Conservation (phyloP, 768 basidiomycete genomes). For the Amanita polypyramis region DNA sequence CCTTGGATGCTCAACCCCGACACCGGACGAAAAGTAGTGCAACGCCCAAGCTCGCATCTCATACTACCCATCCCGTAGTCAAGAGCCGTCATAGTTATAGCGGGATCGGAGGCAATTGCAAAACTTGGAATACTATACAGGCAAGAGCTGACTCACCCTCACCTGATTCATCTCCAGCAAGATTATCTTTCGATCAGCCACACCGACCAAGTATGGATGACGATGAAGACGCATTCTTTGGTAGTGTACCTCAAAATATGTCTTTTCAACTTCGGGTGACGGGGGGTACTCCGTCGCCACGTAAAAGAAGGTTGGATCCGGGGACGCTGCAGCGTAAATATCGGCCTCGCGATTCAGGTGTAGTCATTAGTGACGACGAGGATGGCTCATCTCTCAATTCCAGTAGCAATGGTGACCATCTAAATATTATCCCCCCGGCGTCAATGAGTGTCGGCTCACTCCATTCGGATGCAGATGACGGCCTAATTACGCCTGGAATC, state of each 20-base stretch:
- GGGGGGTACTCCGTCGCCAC: slow-evolving; percentile 46
- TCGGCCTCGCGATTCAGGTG: slow-evolving; percentile 58
- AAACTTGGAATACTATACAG: slow-evolving; percentile 32
- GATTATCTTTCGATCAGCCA: slow-evolving; percentile 13
- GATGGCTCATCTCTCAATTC: slow-evolving; percentile 18
- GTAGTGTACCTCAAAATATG: slow-evolving; percentile 30
- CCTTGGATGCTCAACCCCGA: slow-evolving; percentile 15
- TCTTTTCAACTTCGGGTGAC: slow-evolving; percentile 51
- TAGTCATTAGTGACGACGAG: slow-evolving; percentile 55
- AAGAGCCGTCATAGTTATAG: slow-evolving; percentile 59
- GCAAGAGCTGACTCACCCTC: slow-evolving; percentile 29
- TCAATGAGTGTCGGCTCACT: slow-evolving; percentile 58
- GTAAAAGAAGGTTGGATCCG: slow-evolving; percentile 24
- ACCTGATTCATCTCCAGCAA: slow-evolving; percentile 39
- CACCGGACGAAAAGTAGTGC: slow-evolving; percentile 20
- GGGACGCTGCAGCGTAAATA: slow-evolving; percentile 52
- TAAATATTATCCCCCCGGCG: slow-evolving; percentile 38
- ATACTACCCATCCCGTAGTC: slow-evolving; percentile 18
- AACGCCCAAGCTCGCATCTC: slow-evolving; percentile 14
- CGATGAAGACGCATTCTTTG: slow-evolving; percentile 51
- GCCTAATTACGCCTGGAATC: slow-evolving; percentile 59
- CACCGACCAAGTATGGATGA: slow-evolving; percentile 23
- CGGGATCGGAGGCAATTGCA: slow-evolving; percentile 27
- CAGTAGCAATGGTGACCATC: slow-evolving; percentile 13
- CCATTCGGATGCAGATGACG: slow-evolving; percentile 48